Evolutionary conservation across 345 rosid genomes (phyloP).

Genomic region (Cochlearia excelsa): DNA sequence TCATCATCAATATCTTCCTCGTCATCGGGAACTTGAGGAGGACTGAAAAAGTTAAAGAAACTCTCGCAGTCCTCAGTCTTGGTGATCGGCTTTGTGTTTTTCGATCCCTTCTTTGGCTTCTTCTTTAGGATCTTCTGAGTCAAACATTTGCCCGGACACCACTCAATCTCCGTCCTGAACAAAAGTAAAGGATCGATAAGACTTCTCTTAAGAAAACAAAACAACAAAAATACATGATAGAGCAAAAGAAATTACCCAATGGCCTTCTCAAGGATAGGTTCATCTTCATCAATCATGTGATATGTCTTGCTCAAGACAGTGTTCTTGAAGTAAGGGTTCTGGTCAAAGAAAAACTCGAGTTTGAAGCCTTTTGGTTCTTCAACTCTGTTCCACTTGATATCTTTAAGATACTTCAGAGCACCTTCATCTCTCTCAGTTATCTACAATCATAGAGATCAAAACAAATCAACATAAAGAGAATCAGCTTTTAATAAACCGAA

Average conservation of each 20-base stretch:
- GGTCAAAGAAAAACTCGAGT: conserved; percentile 83
- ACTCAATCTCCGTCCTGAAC: conserved; percentile 82
- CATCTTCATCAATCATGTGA: conserved; percentile 98
- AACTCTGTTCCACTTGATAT: conserved; percentile 80
- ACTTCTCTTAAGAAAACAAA: conserved; percentile 4
- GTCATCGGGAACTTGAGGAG: conserved; percentile 94
- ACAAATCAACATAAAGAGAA: neutral
- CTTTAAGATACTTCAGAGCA: conserved; percentile 78
- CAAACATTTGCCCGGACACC: conserved; percentile 89
- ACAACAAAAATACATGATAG: neutral
- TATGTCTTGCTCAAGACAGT: conserved; percentile 80
- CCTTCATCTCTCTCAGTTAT: conserved; percentile 91
- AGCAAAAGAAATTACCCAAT: conserved; percentile 56
- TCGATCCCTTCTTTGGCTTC: conserved; percentile 95
- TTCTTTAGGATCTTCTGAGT: conserved; percentile 90
- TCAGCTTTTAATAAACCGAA: neutral
- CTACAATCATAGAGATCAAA: conserved; percentile 34
- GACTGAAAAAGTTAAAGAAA: conserved; percentile 90
- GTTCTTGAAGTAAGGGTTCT: conserved; percentile 88
- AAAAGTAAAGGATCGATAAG: conserved; percentile 1
- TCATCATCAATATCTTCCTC: conserved; percentile 94
- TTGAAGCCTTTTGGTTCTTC: conserved; percentile 95
- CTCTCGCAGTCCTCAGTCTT: conserved; percentile 92
- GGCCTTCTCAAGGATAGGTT: conserved; percentile 93
- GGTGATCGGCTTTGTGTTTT: conserved; percentile 84